Conservation (phyloP, 805 yeast species). For the Danielia oregonensis region DNA sequence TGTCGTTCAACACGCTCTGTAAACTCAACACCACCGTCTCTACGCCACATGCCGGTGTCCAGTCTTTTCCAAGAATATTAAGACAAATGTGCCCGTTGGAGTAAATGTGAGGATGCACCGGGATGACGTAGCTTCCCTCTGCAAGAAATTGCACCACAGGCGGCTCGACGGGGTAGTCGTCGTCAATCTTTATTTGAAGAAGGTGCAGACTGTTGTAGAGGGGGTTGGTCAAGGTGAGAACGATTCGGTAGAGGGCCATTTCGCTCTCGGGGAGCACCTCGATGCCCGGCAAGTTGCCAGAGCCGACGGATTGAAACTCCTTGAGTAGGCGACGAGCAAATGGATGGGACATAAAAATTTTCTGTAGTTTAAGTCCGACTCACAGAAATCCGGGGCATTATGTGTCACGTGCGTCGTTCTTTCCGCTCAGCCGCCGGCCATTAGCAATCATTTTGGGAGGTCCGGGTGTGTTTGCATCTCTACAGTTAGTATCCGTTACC, state of each 20-base stretch:
- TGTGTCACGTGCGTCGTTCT: too few species aligned
- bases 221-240: slow-evolving; percentile 7
- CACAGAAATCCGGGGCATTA: slow-evolving; percentile 3
- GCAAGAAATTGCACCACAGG: slow-evolving; percentile 13
- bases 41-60: slow-evolving; percentile 63
- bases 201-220: slow-evolving; percentile 10
- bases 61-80: slow-evolving; percentile 58
- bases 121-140: slow-evolving; percentile 33
- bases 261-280: slow-evolving; percentile 8
- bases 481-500: too few species aligned
- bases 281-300: slow-evolving; percentile 8
- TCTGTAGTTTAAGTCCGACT: background rate
- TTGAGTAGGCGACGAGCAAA: slow-evolving; percentile 14
- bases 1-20: slow-evolving; percentile 61
- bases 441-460: background rate
- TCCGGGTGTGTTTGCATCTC: too few species aligned
- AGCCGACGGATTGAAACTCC: slow-evolving; percentile 8
- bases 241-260: slow-evolving; percentile 7
- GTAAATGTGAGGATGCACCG: slow-evolving; percentile 72
- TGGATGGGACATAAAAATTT: slow-evolving; percentile 13
- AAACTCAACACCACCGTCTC: slow-evolving; percentile 50
- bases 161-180: slow-evolving; percentile 14
- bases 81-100: slow-evolving; percentile 78
- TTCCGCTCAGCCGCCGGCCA: too few species aligned
- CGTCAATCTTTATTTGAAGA: slow-evolving; percentile 8